These are phyloP conservation scores for Heritiera littoralis DNA, from an alignment of 345 rosid species.

Conservation along the genomic window DNA sequence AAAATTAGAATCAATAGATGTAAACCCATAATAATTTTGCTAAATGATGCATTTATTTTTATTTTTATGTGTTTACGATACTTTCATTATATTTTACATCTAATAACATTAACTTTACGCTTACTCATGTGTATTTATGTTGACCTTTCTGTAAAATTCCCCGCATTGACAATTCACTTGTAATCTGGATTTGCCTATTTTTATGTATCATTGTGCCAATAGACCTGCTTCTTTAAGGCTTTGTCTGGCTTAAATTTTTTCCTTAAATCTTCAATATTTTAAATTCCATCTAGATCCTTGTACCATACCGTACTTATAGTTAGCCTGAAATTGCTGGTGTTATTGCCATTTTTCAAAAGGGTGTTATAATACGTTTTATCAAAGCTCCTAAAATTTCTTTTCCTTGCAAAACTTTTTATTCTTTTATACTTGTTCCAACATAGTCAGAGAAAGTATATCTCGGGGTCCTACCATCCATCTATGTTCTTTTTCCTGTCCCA, in stretches of 20 bases:
- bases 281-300: neutral
- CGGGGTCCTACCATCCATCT: neutral
- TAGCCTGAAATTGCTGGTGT: neutral
- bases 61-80: no score
- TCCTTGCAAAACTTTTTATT: neutral
- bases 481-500: conserved; percentile 25
- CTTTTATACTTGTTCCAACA: neutral
- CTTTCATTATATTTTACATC: no score
- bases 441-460: neutral
- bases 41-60: no score
- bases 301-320: neutral
- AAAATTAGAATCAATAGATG: no score
- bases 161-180: neutral
- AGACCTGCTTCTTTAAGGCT: neutral
- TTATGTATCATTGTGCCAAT: neutral
- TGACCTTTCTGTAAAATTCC: no score
- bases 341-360: neutral
- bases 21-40: no score
- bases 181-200: neutral
- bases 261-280: neutral
- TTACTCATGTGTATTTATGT: no score
- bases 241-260: neutral
- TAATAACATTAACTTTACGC: no score
- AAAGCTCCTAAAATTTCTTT: neutral
- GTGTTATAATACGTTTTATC: neutral